Evolutionary conservation across 805 yeast genomes (phyloP), one percentile per base, ranked within the genome.

Genomic region (Pichia nakasei): DNA sequence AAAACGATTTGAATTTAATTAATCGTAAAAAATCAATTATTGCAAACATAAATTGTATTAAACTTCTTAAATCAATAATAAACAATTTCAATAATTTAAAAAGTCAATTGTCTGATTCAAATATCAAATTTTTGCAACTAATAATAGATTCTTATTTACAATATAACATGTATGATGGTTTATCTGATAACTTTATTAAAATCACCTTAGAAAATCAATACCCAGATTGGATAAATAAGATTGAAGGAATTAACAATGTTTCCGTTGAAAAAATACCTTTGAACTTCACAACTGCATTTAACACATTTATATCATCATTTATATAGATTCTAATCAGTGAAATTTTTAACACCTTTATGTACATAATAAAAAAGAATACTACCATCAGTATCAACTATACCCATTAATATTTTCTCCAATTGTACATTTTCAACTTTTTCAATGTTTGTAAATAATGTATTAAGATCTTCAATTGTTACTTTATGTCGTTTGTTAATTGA

Each of bases 281-380:
- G 11, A 11, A 24, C 11, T 24, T 24, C 7, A 24, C 11, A 11
- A 24, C 9, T 13, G 17, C 32, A 13, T 15, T 29, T 15, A 29
- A 15, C 12, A 9, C 32, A 29, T 29, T 12, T 12, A 29, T 29
- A 2, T 29, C 32, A 29, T 13, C n/a, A 1, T 3, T 29, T 29
- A 29, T 29, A 29, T 29, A 29, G 5, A 15, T 15, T 13, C 8
- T 29, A 29, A 29, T 29, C 32, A 13, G 15, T 29, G 8, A 37
- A 31, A 27, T 32, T 76, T 29, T 70, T 76, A 9, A 82, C 60
- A 4, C 89, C 89, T 52, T 76, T 78, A 57, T 80, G 76, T 17
- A 80, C 67, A 56, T 75, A 74, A 58, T 83, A 82, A 52, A 78
- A 83, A n/a, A 81, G 81, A 18, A 80, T 69, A 0, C 88, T 79